Percentiles rank a stretch among this genome's conserved stretches.
These are phyloP conservation scores for Fusarium haematococcum DNA, from an alignment of 2,329 filamentous ascomycete species.

Conservation along the genomic window DNA sequence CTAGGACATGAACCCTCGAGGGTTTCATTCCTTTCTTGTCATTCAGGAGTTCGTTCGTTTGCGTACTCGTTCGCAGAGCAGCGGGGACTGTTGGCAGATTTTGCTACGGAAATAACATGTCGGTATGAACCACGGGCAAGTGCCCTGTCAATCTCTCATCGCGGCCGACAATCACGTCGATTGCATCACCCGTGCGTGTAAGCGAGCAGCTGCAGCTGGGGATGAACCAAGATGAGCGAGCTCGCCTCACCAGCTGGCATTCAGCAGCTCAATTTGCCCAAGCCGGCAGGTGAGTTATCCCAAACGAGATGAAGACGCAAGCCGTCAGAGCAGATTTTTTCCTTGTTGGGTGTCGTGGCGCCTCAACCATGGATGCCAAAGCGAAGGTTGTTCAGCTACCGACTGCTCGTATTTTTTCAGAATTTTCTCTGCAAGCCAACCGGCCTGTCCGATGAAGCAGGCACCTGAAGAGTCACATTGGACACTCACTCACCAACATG, in stretches of 20 bases:
- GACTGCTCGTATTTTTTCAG: not conserved
- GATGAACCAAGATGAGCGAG: conserved; percentile 5
- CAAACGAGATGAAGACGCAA: conserved; percentile 36
- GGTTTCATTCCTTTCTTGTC: conserved; percentile 17
- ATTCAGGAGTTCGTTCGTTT: conserved; percentile 23
- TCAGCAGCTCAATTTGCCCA: conserved; percentile 29
- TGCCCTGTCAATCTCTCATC: conserved; percentile 28
- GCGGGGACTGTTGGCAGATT: not conserved
- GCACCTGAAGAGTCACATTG: conserved; percentile 25
- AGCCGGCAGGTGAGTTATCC: conserved; percentile 19
- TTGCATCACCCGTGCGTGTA: not conserved
- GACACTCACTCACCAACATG: conserved; percentile 8
- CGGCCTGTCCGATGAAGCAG: conserved; percentile 27
- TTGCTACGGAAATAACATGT: conserved; percentile 1
- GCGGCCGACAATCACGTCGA: conserved; percentile 20
- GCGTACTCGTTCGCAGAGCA: not conserved
- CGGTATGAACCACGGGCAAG: not conserved
- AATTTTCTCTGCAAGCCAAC: not conserved
- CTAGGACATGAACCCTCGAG: conserved; percentile 21
- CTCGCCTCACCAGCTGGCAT: conserved; percentile 27
- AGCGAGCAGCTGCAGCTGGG: conserved; percentile 23
- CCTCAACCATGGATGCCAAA: conserved; percentile 11
- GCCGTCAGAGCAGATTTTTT: conserved; percentile 15
- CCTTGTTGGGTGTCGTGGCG: conserved; percentile 22
- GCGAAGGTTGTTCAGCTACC: conserved; percentile 20